phyloP scores from a whole-genome alignment of 768 basidiomycete genomes.

The Boletus sp. region DNA sequence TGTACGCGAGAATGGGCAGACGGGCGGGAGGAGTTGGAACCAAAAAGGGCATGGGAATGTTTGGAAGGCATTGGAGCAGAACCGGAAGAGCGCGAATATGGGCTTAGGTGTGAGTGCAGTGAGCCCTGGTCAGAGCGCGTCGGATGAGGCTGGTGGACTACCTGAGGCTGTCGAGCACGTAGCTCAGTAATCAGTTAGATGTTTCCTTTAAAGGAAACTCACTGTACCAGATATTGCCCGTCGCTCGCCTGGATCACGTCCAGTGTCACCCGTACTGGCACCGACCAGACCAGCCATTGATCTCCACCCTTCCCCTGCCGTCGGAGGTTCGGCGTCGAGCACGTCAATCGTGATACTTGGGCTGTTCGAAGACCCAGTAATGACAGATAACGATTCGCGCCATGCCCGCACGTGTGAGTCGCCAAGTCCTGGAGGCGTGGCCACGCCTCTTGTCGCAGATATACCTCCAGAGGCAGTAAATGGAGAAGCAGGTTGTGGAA shows the following conservation, averaged over 20 bases:
- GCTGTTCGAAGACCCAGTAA: slow-evolving; percentile 30
- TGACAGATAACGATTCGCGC: slow-evolving; percentile 35
- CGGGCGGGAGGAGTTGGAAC: slow-evolving; percentile 55
- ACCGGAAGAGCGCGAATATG: slow-evolving; percentile 45
- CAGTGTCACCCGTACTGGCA: slow-evolving; percentile 15
- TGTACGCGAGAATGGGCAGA: slow-evolving; percentile 42
- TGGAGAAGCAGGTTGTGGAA: slow-evolving; percentile 52
- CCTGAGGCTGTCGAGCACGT: slow-evolving; percentile 37
- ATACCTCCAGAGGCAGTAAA: slow-evolving; percentile 42
- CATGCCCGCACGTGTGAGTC: slow-evolving; percentile 29
- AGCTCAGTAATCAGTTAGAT: slow-evolving; percentile 13
- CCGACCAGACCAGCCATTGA: slow-evolving; percentile 37
- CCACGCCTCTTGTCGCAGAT: slow-evolving; percentile 17
- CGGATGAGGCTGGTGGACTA: slow-evolving; percentile 40
- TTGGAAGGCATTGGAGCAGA: slow-evolving; percentile 50
- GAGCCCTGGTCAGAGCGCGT: slow-evolving; percentile 62
- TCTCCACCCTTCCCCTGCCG: slow-evolving; percentile 59
- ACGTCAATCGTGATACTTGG: slow-evolving; percentile 49
- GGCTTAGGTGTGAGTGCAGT: slow-evolving; percentile 52
- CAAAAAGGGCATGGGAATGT: slow-evolving; percentile 40
- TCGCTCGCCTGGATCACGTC: slow-evolving; percentile 31
- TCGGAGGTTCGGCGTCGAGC: slow-evolving; percentile 67
- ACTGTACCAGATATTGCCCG: slow-evolving; percentile 65
- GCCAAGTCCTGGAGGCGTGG: slow-evolving; percentile 39
- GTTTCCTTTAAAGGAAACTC: slow-evolving; percentile 27